Evolutionary conservation across 108 stramenopile species (phyloP).

Genomic region (Pseudonitzschia pungens): DNA sequence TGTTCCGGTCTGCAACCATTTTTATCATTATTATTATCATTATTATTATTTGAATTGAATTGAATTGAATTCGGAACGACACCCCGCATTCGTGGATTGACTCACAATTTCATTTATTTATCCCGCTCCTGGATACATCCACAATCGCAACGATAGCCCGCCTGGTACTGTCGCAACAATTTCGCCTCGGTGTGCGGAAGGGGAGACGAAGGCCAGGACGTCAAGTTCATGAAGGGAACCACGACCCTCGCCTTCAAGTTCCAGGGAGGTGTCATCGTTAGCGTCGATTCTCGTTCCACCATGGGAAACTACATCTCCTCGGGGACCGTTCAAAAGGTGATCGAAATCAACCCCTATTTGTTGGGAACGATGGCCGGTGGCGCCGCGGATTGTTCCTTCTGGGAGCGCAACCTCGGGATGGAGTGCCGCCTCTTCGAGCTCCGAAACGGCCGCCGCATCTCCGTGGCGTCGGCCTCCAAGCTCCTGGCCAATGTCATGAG

Average conservation of each 20-base stretch:
- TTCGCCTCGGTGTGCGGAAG: conserved; percentile 88
- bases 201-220: conserved; percentile 69
- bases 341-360: conserved; percentile 98
- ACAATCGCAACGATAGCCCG: conserved; percentile 51
- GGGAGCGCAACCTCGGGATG: conserved; percentile 97
- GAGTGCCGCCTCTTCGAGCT: conserved; percentile 98
- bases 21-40: too few relatives aligned
- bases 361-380: conserved; percentile 99
- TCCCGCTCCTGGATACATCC: too few relatives aligned
- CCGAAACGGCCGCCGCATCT: conserved; percentile 95
- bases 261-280: conserved; percentile 91
- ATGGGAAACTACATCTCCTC: conserved; percentile 98
- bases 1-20: not conserved
- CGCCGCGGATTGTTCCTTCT: conserved; percentile 99
- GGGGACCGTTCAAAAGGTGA: conserved; percentile 97
- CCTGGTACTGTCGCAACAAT: conserved; percentile 79
- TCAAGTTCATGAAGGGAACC: conserved; percentile 98
- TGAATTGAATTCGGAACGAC: too few relatives aligned
- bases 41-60: too few relatives aligned
- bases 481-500: conserved; percentile 96
- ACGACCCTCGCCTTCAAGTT: conserved; percentile 99
- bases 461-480: conserved; percentile 97
- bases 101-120: too few relatives aligned
- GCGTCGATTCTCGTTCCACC: conserved; percentile 97
- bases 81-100: too few relatives aligned